Base-by-base conservation (phyloP, 2,329 filamentous ascomycete species). In the Juglanconis juglandina region DNA sequence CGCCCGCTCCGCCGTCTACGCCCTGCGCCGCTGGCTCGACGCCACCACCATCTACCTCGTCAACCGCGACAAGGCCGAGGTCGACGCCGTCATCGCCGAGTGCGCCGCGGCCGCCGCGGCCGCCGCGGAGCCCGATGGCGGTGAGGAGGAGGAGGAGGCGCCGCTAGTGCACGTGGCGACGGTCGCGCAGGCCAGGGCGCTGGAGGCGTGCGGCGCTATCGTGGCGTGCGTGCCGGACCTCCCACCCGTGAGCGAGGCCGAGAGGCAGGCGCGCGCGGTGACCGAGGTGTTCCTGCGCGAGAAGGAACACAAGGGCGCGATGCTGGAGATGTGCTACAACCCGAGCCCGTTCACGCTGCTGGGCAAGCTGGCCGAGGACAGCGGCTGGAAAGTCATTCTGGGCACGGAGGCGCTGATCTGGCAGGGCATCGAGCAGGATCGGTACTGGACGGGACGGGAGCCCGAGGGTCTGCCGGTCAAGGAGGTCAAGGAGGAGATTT, bases 321-420 rank as follows among this genome's bases (percentile, higher is more conserved):
- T 93, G 59, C 72, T 93, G 62, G 90, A 93, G 73, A 93, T 94
- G 90, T 92, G 89, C 77, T 93, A 93, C 71, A 90, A 92, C 70
- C 90, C 90, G 0, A 77, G 80, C 3, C 87, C 88, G 0, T 87
- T 83, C 71, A 93, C 90, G 0, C 79, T 82, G 65, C 82, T 92
- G 53, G 85, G 84, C 1, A 81, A 79, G 48, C 67, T 92, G 47
- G 84, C 87, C 0, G 79, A 84, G 67, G 73, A 75, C 3, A 78
- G 79, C 9, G 87, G 87, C 0, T 92, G 90, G 90, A 82, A 87
- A 72, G 86, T 92, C 1, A 88, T 92, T 32, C 72, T 91, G 5
- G 90, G 90, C 0, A 91, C 89, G 0, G 90, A 92, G 76, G 87
- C 89, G 0, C 76, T 92, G 78, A 88, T 92, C 64, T 91, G 87